phyloP scores from a whole-genome alignment of 139 green algal genomes.

The Nannochloris sp. region DNA sequence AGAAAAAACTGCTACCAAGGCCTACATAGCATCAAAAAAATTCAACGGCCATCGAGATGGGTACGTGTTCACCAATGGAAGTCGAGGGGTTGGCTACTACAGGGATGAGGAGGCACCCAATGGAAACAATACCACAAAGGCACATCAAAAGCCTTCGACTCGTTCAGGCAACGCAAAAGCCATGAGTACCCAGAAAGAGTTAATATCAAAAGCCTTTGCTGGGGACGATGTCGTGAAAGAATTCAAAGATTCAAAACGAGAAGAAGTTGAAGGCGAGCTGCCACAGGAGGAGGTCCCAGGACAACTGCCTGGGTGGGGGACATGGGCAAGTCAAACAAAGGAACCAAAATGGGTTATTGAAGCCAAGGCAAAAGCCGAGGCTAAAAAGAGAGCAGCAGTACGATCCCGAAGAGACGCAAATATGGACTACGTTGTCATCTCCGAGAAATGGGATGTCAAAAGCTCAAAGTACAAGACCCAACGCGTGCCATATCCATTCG shows the following conservation, averaged over 20 bases:
- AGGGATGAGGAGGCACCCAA: constrained; percentile 15
- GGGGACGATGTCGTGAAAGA: constrained; percentile 86
- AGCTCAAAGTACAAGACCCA: constrained; percentile 52
- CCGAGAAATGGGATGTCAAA: constrained; percentile 79
- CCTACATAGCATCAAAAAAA: constrained; percentile 24
- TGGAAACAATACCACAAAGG: neutral
- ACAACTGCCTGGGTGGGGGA: constrained; percentile 84
- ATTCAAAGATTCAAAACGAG: constrained; percentile 78
- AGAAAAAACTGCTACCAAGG: neutral
- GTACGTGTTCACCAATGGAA: constrained; percentile 53
- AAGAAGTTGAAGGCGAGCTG: constrained; percentile 73
- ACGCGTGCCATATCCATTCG: constrained; percentile 68
- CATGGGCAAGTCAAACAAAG: constrained; percentile 64
- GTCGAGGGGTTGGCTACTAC: constrained; percentile 63
- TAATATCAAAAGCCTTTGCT: constrained; percentile 66
- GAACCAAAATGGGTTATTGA: constrained; percentile 64
- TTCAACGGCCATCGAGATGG: constrained; percentile 41
- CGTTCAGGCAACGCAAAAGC: neutral
- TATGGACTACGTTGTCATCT: constrained; percentile 74
- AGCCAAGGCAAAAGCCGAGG: constrained; percentile 50
- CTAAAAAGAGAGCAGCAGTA: constrained; percentile 46
- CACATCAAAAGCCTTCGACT: neutral
- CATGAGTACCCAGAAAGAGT: constrained; percentile 36
- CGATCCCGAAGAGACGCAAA: constrained; percentile 63
- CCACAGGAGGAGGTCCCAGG: constrained; percentile 49